These are phyloP conservation scores for Hura crepitans DNA, from an alignment of 441 rosid species.

Conservation along the genomic window DNA sequence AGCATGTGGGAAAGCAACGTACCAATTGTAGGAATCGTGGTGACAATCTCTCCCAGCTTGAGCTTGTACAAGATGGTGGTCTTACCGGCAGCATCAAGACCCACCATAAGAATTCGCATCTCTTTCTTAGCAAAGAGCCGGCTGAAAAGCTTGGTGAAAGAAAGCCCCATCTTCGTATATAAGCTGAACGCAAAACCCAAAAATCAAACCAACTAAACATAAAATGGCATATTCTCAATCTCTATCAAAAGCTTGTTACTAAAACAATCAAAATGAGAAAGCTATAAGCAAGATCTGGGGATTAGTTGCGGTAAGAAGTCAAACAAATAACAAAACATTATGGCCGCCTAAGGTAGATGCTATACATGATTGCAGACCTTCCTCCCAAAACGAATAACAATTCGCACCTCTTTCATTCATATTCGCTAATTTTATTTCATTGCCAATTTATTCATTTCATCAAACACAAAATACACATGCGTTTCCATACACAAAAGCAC, in stretches of 20 bases:
- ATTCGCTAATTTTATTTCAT: background rate
- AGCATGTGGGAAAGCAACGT: slow-evolving; percentile 6
- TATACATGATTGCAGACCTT: too few species aligned
- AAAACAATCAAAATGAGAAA: slow-evolving; percentile 3
- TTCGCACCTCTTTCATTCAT: background rate
- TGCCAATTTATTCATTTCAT: background rate
- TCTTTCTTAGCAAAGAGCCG: slow-evolving; percentile 62
- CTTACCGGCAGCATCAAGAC: slow-evolving; percentile 66
- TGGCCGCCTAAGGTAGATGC: too few species aligned
- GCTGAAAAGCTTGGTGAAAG: slow-evolving; percentile 56
- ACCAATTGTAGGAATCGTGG: slow-evolving; percentile 66
- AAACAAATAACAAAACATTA: background rate
- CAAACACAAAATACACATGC: background rate
- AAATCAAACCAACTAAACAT: slow-evolving; percentile 2
- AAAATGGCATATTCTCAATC: background rate
- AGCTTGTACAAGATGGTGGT: slow-evolving; percentile 64
- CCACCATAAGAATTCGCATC: slow-evolving; percentile 57
- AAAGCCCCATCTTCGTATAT: slow-evolving; percentile 47
- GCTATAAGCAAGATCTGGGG: background rate
- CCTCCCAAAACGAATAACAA: background rate
- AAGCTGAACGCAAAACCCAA: slow-evolving; percentile 21
- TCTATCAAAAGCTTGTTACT: background rate
- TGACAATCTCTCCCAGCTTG: slow-evolving; percentile 63
- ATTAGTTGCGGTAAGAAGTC: background rate
- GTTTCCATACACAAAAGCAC: background rate